Evolutionary conservation across 2,329 filamentous ascomycete species (phyloP).

Genomic region (Metarhizium robertsii): DNA sequence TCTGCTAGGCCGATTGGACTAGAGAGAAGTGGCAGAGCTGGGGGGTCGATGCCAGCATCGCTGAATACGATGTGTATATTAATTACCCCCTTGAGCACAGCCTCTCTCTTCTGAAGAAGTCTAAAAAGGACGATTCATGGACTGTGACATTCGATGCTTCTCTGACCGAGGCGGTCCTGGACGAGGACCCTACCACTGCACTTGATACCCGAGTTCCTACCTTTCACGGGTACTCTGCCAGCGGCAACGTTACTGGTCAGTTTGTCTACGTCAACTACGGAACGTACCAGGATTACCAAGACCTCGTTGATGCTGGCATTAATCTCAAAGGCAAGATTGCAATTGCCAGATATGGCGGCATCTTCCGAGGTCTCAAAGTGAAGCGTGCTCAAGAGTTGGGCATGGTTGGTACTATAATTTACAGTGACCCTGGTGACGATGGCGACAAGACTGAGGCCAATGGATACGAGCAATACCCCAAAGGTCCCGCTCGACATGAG

Average conservation of each 20-base stretch:
- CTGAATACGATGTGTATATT: conserved; percentile 66
- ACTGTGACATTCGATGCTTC: conserved; percentile 68
- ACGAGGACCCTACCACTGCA: conserved; percentile 72
- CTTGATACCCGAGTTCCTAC: conserved; percentile 68
- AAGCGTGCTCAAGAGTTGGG: conserved; percentile 87
- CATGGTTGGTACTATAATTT: conserved; percentile 78
- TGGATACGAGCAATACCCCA: conserved; percentile 69
- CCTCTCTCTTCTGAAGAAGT: conserved; percentile 51
- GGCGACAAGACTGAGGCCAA: conserved; percentile 72
- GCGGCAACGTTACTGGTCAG: conserved; percentile 78
- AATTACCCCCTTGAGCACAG: conserved; percentile 69
- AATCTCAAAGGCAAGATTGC: conserved; percentile 78
- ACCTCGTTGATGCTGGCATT: conserved; percentile 66
- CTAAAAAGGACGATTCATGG: conserved; percentile 31
- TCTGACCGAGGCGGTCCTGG: conserved; percentile 73
- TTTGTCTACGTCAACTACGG: conserved; percentile 92
- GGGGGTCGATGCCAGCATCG: conserved; percentile 55
- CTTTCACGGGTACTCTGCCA: conserved; percentile 92
- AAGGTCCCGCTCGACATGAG: conserved; percentile 79
- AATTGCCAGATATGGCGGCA: conserved; percentile 72
- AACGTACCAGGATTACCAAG: conserved; percentile 76
- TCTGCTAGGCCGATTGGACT: conserved; percentile 58
- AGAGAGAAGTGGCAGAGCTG: conserved; percentile 63
- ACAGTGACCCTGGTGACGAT: conserved; percentile 84
- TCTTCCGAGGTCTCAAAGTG: conserved; percentile 86